A percentile compares a stretch with the other conserved stretches of the same genome.
Evolutionary conservation across 768 basidiomycete species (phyloP).

Genomic region (Boletus rufocinnamomeus): DNA sequence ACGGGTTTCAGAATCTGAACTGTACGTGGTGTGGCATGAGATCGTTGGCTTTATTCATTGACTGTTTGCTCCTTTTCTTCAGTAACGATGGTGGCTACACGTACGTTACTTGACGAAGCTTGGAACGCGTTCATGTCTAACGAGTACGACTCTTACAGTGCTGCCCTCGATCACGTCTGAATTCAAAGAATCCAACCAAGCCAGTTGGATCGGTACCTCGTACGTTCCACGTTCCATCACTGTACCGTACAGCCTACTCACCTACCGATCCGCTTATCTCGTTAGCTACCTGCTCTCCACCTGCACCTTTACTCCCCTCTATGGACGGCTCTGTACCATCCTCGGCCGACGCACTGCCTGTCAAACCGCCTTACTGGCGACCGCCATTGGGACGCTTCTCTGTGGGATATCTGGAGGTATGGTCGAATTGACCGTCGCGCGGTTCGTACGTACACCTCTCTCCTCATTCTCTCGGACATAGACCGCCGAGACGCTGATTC

Average conservation of each 20-base stretch:
- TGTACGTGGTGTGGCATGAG: constrained; percentile 5
- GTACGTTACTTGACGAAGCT: constrained; percentile 1
- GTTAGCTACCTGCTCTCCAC: constrained; percentile 64
- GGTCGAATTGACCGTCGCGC: constrained; percentile 64
- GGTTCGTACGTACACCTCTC: constrained; percentile 56
- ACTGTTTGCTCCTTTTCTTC: neutral
- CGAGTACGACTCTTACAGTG: neutral
- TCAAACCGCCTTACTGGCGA: constrained; percentile 60
- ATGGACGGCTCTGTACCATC: constrained; percentile 74
- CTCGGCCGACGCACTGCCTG: constrained; percentile 70
- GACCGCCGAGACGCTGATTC: neutral
- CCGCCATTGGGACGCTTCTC: constrained; percentile 57
- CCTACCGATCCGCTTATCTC: neutral
- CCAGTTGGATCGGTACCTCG: constrained; percentile 33
- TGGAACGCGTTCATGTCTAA: constrained; percentile 1
- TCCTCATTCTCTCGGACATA: too few relatives aligned
- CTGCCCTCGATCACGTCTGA: constrained; percentile 26
- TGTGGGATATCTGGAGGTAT: constrained; percentile 58
- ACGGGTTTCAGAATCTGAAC: constrained; percentile 14
- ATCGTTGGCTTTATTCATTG: neutral
- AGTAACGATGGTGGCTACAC: constrained; percentile 31
- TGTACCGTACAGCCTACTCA: neutral
- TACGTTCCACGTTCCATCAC: constrained; percentile 2
- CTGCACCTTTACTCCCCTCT: constrained; percentile 79
- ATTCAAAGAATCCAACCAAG: constrained; percentile 30